A percentile compares a stretch with the other conserved stretches of the same genome.
Conservation (phyloP, 1,284 basidiomycete genomes). For the Heterobasidion occidentale region DNA sequence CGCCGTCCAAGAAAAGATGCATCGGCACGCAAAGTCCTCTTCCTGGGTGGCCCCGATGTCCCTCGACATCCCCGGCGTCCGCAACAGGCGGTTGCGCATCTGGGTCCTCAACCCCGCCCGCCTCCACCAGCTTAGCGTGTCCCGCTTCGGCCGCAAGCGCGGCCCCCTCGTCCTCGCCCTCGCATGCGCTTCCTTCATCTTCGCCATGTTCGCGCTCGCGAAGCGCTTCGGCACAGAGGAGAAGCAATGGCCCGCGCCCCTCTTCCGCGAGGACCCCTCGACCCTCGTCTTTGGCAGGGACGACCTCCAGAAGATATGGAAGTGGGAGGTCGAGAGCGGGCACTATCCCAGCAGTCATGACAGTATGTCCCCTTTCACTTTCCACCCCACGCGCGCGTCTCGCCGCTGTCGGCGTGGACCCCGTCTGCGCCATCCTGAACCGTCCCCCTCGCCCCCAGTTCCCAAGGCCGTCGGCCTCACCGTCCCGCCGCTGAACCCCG, state of each 20-base stretch:
- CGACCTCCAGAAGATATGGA: constrained; percentile 83
- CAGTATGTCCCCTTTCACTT: constrained; percentile 40
- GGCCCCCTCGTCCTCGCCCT: constrained; percentile 44
- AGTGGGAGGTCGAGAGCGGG: constrained; percentile 87
- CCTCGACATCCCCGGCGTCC: constrained; percentile 52
- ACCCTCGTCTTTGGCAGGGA: constrained; percentile 73
- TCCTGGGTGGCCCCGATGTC: constrained; percentile 56
- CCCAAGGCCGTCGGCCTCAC: constrained; percentile 64
- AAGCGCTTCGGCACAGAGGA: constrained; percentile 47
- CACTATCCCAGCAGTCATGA: constrained; percentile 79
- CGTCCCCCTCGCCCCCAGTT: constrained; percentile 52
- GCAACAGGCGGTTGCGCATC: constrained; percentile 40
- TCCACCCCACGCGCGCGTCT: constrained; percentile 3
- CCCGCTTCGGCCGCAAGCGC: constrained; percentile 50
- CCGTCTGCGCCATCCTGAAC: constrained; percentile 24
- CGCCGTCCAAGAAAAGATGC: constrained; percentile 63
- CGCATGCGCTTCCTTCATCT: constrained; percentile 38
- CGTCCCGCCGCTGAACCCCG: constrained; percentile 58
- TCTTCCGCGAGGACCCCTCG: constrained; percentile 49
- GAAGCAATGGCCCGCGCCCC: constrained; percentile 65
- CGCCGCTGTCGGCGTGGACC: not conserved
- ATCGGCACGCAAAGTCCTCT: constrained; percentile 35
- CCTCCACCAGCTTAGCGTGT: constrained; percentile 47
- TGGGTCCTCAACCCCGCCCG: constrained; percentile 59
- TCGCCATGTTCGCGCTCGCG: constrained; percentile 51